These are phyloP conservation scores for Colletotrichum abscissum DNA, from an alignment of 2,329 filamentous ascomycete genomes.

Conservation along the genomic window DNA sequence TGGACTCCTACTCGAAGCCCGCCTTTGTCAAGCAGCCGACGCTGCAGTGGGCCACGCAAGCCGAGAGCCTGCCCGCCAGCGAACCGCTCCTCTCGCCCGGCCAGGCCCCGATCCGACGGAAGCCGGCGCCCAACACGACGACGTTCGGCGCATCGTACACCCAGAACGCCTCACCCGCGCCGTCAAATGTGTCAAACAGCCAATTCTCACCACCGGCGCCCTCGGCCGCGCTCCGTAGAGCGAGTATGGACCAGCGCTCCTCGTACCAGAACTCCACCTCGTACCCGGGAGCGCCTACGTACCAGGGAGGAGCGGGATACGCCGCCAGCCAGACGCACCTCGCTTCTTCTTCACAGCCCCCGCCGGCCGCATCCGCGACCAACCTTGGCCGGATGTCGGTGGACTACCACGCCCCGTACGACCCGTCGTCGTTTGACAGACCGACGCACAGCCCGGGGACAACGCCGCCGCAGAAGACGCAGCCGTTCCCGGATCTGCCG, in stretches of 20 bases:
- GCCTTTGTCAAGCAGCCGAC: constrained; percentile 12
- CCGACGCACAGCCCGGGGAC: constrained; percentile 15
- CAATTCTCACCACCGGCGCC: constrained; percentile 16
- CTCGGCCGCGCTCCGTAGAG: not conserved
- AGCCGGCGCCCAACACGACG: constrained; percentile 18
- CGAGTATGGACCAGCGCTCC: constrained; percentile 19
- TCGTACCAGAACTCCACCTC: constrained; percentile 22
- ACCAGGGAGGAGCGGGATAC: constrained; percentile 10
- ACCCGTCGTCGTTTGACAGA: constrained; percentile 16
- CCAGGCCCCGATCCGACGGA: constrained; percentile 29
- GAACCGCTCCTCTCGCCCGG: constrained; percentile 24
- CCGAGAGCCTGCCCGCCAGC: not conserved
- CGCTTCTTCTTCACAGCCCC: not conserved
- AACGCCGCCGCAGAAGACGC: constrained; percentile 19
- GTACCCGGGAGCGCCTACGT: constrained; percentile 22
- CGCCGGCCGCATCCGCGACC: not conserved
- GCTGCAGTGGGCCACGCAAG: constrained; percentile 13
- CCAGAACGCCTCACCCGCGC: constrained; percentile 12
- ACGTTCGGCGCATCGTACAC: constrained; percentile 21
- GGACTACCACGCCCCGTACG: constrained; percentile 18
- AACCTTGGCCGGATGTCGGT: not conserved
- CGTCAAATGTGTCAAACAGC: constrained; percentile 9
- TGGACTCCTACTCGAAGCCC: constrained; percentile 7
- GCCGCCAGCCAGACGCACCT: not conserved
- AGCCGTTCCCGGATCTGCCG: constrained; percentile 30